phyloP scores from a whole-genome alignment of 1,139 yeast species.

The Yamadazyma jaroonii region DNA sequence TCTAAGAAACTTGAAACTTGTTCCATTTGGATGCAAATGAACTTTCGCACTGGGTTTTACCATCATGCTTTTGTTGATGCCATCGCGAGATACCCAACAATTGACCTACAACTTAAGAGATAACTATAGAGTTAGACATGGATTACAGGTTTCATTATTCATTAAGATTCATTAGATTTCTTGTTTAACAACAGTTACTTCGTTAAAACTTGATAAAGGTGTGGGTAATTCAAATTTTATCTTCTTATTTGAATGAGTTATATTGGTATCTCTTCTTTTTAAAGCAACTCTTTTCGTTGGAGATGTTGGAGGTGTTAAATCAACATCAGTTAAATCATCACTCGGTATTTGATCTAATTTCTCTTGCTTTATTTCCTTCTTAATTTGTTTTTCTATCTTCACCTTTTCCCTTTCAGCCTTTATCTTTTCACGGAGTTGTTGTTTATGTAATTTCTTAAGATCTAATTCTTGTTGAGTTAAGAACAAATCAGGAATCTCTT shows the following conservation, averaged over 20 bases:
- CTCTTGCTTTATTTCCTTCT: conserved; percentile 7
- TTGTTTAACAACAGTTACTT: conserved; percentile 8
- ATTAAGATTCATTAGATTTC: conserved; percentile 3
- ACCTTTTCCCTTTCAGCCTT: conserved; percentile 7
- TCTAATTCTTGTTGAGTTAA: conserved; percentile 52
- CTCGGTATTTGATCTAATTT: not conserved
- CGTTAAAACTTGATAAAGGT: conserved; percentile 22
- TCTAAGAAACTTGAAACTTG: conserved; percentile 30
- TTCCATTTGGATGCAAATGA: conserved; percentile 19
- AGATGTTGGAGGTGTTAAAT: conserved; percentile 22
- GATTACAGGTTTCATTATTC: not conserved
- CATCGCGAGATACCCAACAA: not conserved
- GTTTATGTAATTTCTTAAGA: conserved; percentile 32
- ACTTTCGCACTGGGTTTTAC: conserved; percentile 1
- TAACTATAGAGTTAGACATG: not conserved
- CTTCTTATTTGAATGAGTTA: conserved; percentile 6
- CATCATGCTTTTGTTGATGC: conserved; percentile 1
- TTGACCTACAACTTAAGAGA: not conserved
- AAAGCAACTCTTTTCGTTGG: conserved; percentile 16
- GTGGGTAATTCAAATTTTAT: conserved; percentile 19
- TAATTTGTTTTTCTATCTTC: conserved; percentile 4
- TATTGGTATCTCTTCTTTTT: conserved; percentile 15
- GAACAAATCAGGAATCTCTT: conserved; percentile 57
- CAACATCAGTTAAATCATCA: conserved; percentile 2
- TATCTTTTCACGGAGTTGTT: conserved; percentile 11